A percentile compares a stretch with the other conserved stretches of the same genome.
Conservation (phyloP, 106 monocot genomes). For the Dendrobium nobile region DNA sequence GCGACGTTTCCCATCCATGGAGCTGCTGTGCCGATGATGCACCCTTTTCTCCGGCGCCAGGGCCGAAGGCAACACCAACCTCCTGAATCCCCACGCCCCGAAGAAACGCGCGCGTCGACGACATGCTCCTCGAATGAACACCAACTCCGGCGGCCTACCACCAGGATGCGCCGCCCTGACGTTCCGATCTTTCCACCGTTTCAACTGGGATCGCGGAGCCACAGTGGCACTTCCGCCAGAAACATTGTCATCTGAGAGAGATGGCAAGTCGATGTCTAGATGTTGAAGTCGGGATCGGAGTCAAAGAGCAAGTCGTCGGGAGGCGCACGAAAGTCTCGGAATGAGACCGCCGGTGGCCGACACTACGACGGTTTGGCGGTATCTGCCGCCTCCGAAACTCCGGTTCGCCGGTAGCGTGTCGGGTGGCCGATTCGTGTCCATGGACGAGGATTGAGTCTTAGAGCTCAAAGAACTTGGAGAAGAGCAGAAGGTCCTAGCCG, state of each 20-base stretch:
- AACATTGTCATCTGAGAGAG: slow-evolving; percentile 8
- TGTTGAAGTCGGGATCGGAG: slow-evolving; percentile 64
- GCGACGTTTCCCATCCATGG: slow-evolving; percentile 54
- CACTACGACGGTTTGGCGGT: slow-evolving; percentile 1
- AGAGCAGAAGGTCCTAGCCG: background rate
- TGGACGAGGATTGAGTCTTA: background rate
- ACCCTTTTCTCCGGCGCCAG: background rate
- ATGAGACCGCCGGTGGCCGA: slow-evolving; percentile 68
- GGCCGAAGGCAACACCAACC: background rate
- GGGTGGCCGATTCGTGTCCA: background rate
- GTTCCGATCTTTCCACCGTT: background rate
- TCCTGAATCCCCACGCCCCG: slow-evolving; percentile 45
- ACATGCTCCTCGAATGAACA: slow-evolving; percentile 53
- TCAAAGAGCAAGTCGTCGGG: slow-evolving; percentile 76
- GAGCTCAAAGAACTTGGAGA: background rate
- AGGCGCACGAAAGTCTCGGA: slow-evolving; percentile 82
- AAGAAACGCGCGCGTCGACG: slow-evolving; percentile 86
- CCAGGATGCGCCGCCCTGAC: background rate
- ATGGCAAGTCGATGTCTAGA: slow-evolving; percentile 8
- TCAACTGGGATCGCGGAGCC: slow-evolving; percentile 1
- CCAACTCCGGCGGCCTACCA: background rate
- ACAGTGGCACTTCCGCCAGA: background rate
- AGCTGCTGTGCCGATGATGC: slow-evolving; percentile 53
- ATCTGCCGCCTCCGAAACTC: background rate
- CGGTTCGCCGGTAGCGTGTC: background rate